These are phyloP conservation scores for Hygrocybe punicea DNA, from an alignment of 768 basidiomycete species.

Conservation along the genomic window DNA sequence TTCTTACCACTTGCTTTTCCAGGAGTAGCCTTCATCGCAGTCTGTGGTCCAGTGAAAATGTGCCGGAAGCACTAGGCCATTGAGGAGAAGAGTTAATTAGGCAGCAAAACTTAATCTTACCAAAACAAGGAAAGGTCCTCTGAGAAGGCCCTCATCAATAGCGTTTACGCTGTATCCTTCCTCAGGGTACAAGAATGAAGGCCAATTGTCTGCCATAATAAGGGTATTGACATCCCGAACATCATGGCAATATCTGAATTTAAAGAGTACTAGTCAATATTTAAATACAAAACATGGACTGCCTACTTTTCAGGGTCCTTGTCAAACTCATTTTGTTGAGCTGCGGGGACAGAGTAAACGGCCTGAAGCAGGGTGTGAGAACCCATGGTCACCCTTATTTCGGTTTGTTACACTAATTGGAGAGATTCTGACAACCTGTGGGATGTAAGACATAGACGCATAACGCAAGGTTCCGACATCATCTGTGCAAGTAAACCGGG, in stretches of 20 bases:
- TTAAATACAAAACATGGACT: too few species aligned
- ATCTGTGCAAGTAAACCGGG: neutral
- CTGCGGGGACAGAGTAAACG: too few species aligned
- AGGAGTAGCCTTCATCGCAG: neutral
- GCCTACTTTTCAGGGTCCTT: too few species aligned
- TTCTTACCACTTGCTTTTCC: neutral
- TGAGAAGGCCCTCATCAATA: too few species aligned
- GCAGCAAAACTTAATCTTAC: neutral
- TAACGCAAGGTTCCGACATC: neutral
- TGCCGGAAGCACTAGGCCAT: neutral
- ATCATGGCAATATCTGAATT: neutral
- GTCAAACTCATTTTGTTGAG: too few species aligned
- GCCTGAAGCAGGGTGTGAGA: neutral
- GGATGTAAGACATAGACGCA: neutral
- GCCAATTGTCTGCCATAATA: too few species aligned
- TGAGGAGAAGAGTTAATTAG: neutral
- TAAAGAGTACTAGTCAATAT: too few species aligned
- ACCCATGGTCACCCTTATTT: neutral
- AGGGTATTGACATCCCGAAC: too few species aligned
- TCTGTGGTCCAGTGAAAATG: neutral
- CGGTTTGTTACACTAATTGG: neutral
- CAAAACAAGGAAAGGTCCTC: neutral
- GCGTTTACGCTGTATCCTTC: too few species aligned
- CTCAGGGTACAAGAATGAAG: too few species aligned
- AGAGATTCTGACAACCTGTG: neutral